These are phyloP conservation scores for Brassica hybrid DNA, from an alignment of 441 rosid species.

Conservation along the genomic window DNA sequence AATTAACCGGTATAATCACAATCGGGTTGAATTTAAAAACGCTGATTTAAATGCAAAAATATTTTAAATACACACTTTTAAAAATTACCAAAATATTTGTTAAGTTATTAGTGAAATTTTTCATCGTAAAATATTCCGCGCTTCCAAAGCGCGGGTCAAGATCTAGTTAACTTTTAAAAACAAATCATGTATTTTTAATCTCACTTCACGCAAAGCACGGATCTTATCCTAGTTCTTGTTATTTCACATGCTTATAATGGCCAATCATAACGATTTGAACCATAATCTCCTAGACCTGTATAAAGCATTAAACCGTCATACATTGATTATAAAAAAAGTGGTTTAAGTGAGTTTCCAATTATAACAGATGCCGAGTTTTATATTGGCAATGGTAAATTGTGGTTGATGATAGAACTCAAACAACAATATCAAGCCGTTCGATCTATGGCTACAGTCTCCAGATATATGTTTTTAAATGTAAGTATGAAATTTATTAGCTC, in stretches of 20 bases:
- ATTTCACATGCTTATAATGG: conserved; percentile 1
- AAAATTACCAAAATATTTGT: too few relatives aligned
- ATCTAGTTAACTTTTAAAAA: too few relatives aligned
- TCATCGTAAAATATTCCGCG: too few relatives aligned
- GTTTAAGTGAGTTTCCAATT: background rate
- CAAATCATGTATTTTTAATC: too few relatives aligned
- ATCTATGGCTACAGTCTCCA: background rate
- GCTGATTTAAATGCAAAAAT: too few relatives aligned
- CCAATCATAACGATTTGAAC: background rate
- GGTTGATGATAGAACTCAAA: background rate
- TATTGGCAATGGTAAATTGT: background rate
- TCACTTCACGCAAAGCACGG: too few relatives aligned
- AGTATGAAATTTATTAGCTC: conserved; percentile 2
- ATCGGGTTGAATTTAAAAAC: too few relatives aligned
- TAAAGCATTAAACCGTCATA: background rate
- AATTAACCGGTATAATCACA: too few relatives aligned
- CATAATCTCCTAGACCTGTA: background rate
- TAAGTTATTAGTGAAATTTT: too few relatives aligned
- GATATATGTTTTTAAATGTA: background rate
- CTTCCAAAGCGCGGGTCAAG: too few relatives aligned
- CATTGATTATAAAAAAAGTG: background rate
- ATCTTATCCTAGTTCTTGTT: too few relatives aligned
- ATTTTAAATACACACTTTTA: too few relatives aligned
- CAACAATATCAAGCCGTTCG: conserved; percentile 1
- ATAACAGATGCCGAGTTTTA: background rate